phyloP scores from a whole-genome alignment of 768 basidiomycete genomes.

The Trametes cinnabarina region DNA sequence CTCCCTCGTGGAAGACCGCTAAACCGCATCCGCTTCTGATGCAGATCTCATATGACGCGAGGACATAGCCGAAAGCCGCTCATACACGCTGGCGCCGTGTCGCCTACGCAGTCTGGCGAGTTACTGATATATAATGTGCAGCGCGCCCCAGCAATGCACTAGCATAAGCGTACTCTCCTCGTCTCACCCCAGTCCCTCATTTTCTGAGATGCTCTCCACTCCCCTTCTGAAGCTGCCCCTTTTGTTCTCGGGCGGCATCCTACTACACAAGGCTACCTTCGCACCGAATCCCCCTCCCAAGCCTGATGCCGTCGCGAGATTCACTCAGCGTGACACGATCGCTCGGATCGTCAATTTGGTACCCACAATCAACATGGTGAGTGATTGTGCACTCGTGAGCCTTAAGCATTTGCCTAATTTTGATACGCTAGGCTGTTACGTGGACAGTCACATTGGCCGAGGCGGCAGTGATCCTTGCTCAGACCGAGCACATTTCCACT shows the following conservation, averaged over 20 bases:
- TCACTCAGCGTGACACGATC: not conserved
- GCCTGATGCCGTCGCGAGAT: not conserved
- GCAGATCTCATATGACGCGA: not conserved
- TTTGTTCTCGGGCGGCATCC: not conserved
- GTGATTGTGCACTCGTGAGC: not conserved
- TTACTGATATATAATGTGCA: not conserved
- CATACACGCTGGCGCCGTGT: not conserved
- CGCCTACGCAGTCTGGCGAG: not conserved
- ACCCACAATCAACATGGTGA: not conserved
- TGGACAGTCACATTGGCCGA: not conserved
- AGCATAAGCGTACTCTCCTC: not conserved
- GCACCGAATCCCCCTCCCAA: not conserved
- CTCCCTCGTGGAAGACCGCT: not conserved
- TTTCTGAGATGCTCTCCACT: not conserved
- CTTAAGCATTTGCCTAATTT: not conserved
- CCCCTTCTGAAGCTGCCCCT: not conserved
- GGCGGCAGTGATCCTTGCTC: not conserved
- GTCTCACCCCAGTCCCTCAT: not conserved
- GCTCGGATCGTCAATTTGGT: not conserved
- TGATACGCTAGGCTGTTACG: not conserved
- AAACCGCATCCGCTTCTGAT: not conserved
- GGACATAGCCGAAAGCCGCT: not conserved
- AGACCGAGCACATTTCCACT: not conserved
- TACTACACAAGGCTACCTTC: not conserved
- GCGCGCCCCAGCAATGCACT: not conserved